Base-by-base conservation (phyloP, 2,329 filamentous ascomycete species). In the Aspergillus neotritici region DNA sequence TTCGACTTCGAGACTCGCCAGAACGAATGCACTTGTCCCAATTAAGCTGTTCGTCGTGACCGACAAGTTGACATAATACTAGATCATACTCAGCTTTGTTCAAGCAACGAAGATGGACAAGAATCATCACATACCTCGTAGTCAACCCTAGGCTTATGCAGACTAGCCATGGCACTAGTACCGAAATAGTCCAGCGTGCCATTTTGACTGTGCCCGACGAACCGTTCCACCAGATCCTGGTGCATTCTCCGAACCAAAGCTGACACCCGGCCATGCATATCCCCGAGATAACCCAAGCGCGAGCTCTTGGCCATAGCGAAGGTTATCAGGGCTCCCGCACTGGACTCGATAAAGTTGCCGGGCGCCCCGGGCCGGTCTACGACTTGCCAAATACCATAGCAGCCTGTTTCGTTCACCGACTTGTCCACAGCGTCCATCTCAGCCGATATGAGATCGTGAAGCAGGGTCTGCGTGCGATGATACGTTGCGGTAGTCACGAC, bases 1-100 rank as follows among this genome's bases (percentile, higher is more conserved):
- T 29, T 37, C 35, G n/a, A 37, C 29, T 21, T 37, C 35, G 1
- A 37, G 17, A 6, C 21, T 29, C 9, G 35, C 35, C 7, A 37
- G 17, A 14, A 11, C 35, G 12, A 37, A 37, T 10, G 35, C 35
- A 14, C 35, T 37, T 6, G 35, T 37, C 15, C 35, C 35, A 4
- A 37, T 37, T 11, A 37, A 29, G 16, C 35, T 37, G 35, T 37
- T 37, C n/a, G 35, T 37, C 11, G 35, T 37, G 35, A 37, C 35
- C 15, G 35, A 9, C 30, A 21, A 29, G 10, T 37, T 21, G 16
- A 29, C 30, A 30, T 37, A 37, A 29, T 37, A 37, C 35, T 37
- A 12, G 21, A 25, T 25, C 21, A 25, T 8, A 5, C 7, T 25
- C 7, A 25, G 21, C 2, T 25, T 25, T 25, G 4, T 25, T 25